Evolutionary conservation across 83 land plant species (phyloP), one percentile per base, ranked within the genome.

Genomic region (Picea abies): DNA sequence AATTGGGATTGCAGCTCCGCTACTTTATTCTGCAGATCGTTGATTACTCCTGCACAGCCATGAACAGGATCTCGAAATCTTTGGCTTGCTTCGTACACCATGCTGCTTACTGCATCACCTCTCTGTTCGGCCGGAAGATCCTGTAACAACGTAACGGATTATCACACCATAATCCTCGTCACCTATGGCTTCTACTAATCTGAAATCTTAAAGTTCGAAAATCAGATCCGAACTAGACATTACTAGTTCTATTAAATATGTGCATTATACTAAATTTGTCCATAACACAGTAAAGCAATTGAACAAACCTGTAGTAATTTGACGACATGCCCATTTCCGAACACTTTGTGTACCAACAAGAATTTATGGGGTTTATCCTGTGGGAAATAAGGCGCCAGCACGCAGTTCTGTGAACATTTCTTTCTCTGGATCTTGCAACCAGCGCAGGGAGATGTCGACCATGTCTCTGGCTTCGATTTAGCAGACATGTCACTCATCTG

Each of bases 301-400:
- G 56, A 52, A 52, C 56, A 10, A 52, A 32, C 87, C 87, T 86
- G 75, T 26, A 86, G 64, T 86, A 79, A 83, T 78, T 86, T 86
- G 85, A 80, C 83, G 19, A 86, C 85, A 60, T 86, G 83, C 86
- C 87, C 79, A 26, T 86, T 86, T 5, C 87, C 87, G 20, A 83
- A 86, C 15, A 86, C 82, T 84, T 71, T 86, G 79, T 86, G 87
- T 60, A 86, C 87, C 15, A 78, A 78, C 12, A 86, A 82, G 39
- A 86, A 86, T 66, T 86, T 86, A 25, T 86, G 76, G 1, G 87
- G 85, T 29, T 86, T 86, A 76, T 86, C 85, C 14, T 82, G 44
- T 8, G 87, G 87, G 68, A 86, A 86, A 65, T 72, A 32, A 32
- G 35, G 35, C 35, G 35, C 35, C 2, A 32, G 35, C 35, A 32